Evolutionary conservation across 2,329 filamentous ascomycete species (phyloP), one percentile per base, ranked within the genome.

Genomic region (Teratosphaeria viscida): DNA sequence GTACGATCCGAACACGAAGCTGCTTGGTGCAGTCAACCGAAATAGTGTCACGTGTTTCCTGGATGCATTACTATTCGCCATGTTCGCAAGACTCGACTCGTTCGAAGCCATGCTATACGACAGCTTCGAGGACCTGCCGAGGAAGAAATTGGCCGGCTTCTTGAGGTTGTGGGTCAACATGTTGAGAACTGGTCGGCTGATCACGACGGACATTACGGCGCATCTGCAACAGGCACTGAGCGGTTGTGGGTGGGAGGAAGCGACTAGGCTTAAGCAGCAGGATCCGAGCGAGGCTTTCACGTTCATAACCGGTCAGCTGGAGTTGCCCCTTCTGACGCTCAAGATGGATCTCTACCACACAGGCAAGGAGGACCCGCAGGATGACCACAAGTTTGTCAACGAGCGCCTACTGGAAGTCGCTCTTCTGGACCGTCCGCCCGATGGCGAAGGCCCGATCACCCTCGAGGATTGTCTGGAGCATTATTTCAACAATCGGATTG

Each of bases 311-410:
- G 92, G 91, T 65, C 90, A 87, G 26, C 81, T 99, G 23, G 87
- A 95, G 67, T 75, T 97, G 16, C 94, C 94, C 6, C 79, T 97
- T 1, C 81, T 97, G 29, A 92, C 92, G 0, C 76, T 97, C 43
- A 95, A 96, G 71, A 92, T 96, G 78, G 92, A 97, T 70, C 85
- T 97, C 14, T 96, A 92, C 66, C 94, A 96, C 69, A 89, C 90
- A 27, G 94, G 92, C 14, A 90, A 89, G 69, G 87, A 89, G 67
- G 84, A 87, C 62, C 87, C 88, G 56, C 84, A 85, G 49, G 91
- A 95, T 65, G 94, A 99, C 68, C 92, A 97, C 77, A 96, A 95
- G 71, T 90, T 96, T 60, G 85, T 96, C 57, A 92, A 95, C 65
- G 94, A 99, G 75, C 82, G 94, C 57, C 76, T 96, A 26, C 79